Evolutionary conservation across 2,329 filamentous ascomycete genomes (phyloP), one percentile per base, ranked within the genome.

Genomic region (Aspergillus oerlinghausenensis): DNA sequence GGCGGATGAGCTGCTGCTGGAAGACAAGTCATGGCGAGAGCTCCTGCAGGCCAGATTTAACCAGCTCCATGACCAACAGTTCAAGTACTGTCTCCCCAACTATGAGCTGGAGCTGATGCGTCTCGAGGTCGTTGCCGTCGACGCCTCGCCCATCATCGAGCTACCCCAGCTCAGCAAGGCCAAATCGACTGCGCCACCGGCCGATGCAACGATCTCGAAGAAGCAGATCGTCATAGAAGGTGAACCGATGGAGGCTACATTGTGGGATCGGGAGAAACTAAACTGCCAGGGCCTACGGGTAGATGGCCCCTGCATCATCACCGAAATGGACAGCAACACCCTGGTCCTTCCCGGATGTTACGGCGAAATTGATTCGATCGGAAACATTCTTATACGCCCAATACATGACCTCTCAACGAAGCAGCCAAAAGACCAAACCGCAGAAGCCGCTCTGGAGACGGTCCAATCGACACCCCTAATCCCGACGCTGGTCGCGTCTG

Each of bases 311-410:
- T 78, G 77, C 42, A 70, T 81, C n/a, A 64, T 81, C 40, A 75
- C 75, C 0, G 78, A 81, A 57, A 80, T 80, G 76, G 79, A 81
- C 60, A 79, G 77, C 21, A 81, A 81, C 60, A 81, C 79, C 0
- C 68, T 81, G 1, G 77, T 82, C 26, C 68, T 80, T 4, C 79
- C 79, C 0, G 79, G 77, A 0, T 77, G 73, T 55, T 71, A 71
- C 48, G 78, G 77, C 4, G 76, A 79, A 57, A 75, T 80, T 5
- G 79, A 81, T 56, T 63, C 61, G 5, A 76, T 80, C 50, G 78
- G 79, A 3, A 81, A 81, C 60, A 79, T 81, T 19, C 66, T 81
- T 19, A 80, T 81, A 56, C 72, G 70, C 50, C 77, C 77, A 0
- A 62, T 65, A 1, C 70, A 74, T 2, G 69, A 69, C 2, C 29